Conservation (phyloP, 169 alveolate genomes). For the Besnoitia besnoiti region DNA sequence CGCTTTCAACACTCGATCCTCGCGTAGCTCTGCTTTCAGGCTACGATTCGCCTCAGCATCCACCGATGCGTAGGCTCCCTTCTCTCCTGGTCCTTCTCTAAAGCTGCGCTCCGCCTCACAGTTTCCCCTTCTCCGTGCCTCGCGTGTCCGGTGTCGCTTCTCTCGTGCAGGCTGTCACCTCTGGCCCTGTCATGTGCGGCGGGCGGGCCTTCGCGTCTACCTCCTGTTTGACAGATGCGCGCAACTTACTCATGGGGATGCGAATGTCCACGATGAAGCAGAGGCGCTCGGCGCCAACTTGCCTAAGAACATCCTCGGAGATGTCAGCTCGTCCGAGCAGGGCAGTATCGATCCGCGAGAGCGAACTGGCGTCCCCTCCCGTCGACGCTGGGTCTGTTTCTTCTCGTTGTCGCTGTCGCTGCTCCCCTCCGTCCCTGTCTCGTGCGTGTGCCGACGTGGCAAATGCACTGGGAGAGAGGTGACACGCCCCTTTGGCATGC, state of each 20-base stretch:
- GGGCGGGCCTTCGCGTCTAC: not conserved
- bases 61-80: too few relatives aligned
- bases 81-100: not conserved
- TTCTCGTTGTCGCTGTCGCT: not conserved
- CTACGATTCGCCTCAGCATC: too few relatives aligned
- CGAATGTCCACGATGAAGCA: constrained; percentile 10
- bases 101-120: not conserved
- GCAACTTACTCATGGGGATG: constrained; percentile 31
- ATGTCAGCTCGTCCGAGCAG: not conserved
- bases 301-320: not conserved
- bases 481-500: too few relatives aligned
- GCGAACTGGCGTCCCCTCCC: not conserved
- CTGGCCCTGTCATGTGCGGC: not conserved
- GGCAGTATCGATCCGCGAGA: not conserved
- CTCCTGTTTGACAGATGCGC: too few relatives aligned
- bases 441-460: not conserved
- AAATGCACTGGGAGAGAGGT: not conserved
- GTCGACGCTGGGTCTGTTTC: not conserved
- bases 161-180: not conserved
- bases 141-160: not conserved
- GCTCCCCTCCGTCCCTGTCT: not conserved
- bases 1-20: too few relatives aligned
- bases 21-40: too few relatives aligned
- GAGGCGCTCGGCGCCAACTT: not conserved
- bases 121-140: not conserved